Percentiles rank a stretch among this genome's conserved stretches.
Evolutionary conservation across 306 rosid species (phyloP).

Genomic region (Cicer judaicum): DNA sequence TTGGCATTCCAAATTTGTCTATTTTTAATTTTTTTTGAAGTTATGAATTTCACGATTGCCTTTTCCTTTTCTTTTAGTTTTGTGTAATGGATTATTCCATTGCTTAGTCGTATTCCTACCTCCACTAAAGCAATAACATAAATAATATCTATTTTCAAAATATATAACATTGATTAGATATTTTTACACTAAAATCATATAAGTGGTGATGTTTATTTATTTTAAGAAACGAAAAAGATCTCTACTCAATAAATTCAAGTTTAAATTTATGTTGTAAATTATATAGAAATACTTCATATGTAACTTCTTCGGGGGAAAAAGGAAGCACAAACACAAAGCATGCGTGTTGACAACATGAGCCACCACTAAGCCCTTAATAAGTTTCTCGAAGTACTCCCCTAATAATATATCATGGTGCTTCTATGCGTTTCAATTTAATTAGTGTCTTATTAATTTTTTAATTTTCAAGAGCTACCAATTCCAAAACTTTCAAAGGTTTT

Average conservation of each 20-base stretch:
- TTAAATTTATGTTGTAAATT: no score
- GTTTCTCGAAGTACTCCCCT: constrained; percentile 15
- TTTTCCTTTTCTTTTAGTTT: not conserved
- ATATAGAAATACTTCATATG: no score
- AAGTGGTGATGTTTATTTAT: no score
- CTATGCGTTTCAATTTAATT: not conserved
- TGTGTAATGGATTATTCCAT: not conserved
- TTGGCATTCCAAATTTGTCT: no score
- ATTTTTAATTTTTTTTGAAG: no score
- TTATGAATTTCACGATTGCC: not conserved
- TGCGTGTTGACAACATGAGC: constrained; percentile 53
- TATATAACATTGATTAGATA: no score
- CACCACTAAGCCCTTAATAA: constrained; percentile 37
- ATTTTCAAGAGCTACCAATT: not conserved
- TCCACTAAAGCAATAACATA: not conserved
- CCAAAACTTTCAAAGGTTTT: constrained; percentile 22
- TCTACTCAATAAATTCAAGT: no score
- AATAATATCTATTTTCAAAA: no score
- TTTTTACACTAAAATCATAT: no score
- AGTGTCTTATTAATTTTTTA: not conserved
- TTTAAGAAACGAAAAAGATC: no score
- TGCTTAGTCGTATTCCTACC: not conserved
- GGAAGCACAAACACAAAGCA: constrained; percentile 16
- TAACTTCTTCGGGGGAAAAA: no score
- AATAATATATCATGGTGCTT: constrained; percentile 21